These are phyloP conservation scores for Russula ochroleuca DNA, from an alignment of 768 basidiomycete genomes.

Conservation along the genomic window DNA sequence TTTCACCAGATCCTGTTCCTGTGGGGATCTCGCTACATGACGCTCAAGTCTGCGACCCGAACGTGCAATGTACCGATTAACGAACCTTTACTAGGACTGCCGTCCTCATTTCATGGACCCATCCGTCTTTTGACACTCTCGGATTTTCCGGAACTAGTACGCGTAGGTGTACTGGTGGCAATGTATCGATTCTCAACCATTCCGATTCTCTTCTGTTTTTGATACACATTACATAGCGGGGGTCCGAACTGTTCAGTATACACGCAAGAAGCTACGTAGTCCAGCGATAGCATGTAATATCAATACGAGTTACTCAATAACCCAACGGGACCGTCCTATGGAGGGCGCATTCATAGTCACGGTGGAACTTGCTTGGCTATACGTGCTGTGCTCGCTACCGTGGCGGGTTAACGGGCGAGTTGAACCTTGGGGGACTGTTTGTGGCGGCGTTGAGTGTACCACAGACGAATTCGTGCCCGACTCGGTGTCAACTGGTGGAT, in stretches of 20 bases:
- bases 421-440: not conserved
- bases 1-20: slow-evolving; percentile 49
- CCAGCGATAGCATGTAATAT: not conserved
- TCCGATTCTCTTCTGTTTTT: not conserved
- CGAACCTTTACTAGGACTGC: not conserved
- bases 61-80: not conserved
- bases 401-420: slow-evolving; percentile 32
- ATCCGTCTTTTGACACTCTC: not conserved
- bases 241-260: not conserved
- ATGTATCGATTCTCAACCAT: not conserved
- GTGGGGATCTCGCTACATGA: slow-evolving; percentile 29
- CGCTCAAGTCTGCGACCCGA: not conserved
- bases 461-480: not conserved
- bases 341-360: slow-evolving; percentile 28
- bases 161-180: slow-evolving; percentile 2
- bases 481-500: slow-evolving; percentile 13
- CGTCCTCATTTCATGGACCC: not conserved
- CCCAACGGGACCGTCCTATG: slow-evolving; percentile 43
- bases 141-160: slow-evolving; percentile 1
- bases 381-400: slow-evolving; percentile 42
- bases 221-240: not conserved
- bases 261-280: not conserved
- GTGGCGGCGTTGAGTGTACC: not conserved
- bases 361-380: slow-evolving; percentile 36
- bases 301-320: slow-evolving; percentile 45